These are phyloP conservation scores for Ascodesmis nigricans DNA, from an alignment of 495 filamentous ascomycete genomes.

Conservation along the genomic window DNA sequence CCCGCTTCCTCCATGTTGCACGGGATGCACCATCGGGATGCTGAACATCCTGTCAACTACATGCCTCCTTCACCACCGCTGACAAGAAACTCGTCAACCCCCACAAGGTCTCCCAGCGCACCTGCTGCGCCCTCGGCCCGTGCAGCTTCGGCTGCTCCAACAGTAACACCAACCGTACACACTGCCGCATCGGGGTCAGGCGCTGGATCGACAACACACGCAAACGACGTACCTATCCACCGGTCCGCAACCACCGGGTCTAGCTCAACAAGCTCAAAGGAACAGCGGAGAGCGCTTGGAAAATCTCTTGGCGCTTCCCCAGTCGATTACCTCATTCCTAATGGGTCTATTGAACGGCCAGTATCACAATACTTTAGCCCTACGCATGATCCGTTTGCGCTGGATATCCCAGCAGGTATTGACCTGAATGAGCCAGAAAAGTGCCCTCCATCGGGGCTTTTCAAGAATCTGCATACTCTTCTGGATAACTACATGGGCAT, in stretches of 20 bases:
- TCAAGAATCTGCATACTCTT: slow-evolving; percentile 37
- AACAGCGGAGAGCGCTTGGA: slow-evolving; percentile 15
- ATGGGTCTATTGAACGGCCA: slow-evolving; percentile 14
- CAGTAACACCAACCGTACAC: slow-evolving; percentile 5
- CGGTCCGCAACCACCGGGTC: neutral
- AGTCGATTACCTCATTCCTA: slow-evolving; percentile 21
- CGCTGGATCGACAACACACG: slow-evolving; percentile 9
- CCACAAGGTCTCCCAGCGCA: slow-evolving; percentile 8
- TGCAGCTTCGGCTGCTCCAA: slow-evolving; percentile 4
- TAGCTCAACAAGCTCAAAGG: slow-evolving; percentile 6
- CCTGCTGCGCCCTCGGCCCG: slow-evolving; percentile 8
- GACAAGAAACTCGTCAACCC: slow-evolving; percentile 15
- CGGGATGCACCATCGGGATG: slow-evolving; percentile 1
- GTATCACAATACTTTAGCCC: slow-evolving; percentile 20
- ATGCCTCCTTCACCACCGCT: slow-evolving; percentile 20
- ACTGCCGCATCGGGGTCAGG: slow-evolving; percentile 4
- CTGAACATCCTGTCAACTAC: neutral
- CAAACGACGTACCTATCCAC: slow-evolving; percentile 7
- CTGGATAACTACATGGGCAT: slow-evolving; percentile 72
- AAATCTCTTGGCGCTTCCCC: slow-evolving; percentile 15
- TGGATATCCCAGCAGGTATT: slow-evolving; percentile 8
- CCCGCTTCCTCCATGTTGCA: slow-evolving; percentile 1
- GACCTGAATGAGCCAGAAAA: slow-evolving; percentile 3
- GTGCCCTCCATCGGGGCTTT: slow-evolving; percentile 14
- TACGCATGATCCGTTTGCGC: slow-evolving; percentile 12